These are phyloP conservation scores for Phytophthora hybrid DNA, from an alignment of 352 stramenopile species.

Conservation along the genomic window DNA sequence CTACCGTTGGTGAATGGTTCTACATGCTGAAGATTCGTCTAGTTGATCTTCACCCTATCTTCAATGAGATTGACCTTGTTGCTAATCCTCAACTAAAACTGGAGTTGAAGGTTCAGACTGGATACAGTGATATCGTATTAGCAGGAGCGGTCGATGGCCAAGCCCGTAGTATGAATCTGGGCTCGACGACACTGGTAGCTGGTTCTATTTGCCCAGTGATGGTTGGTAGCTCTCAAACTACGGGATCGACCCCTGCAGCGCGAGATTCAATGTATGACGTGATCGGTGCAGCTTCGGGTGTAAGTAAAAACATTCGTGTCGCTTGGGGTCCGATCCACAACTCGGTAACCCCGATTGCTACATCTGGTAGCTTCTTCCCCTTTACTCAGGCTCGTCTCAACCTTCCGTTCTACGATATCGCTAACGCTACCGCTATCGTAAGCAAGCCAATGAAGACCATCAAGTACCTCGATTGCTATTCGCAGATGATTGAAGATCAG, in stretches of 20 bases:
- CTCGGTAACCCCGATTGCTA: not conserved
- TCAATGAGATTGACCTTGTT: not conserved
- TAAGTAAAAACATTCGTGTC: not conserved
- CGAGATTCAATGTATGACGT: too few species aligned
- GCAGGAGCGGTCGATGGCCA: too few species aligned
- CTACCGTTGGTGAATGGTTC: slow-evolving; percentile 2
- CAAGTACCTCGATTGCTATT: slow-evolving; percentile 32
- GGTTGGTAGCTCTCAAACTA: not conserved
- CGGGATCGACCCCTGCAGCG: too few species aligned
- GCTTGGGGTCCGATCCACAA: not conserved
- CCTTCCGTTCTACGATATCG: slow-evolving; percentile 44
- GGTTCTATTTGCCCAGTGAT: not conserved
- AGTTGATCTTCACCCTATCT: not conserved
- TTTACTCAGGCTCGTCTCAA: slow-evolving; percentile 2
- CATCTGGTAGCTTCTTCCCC: not conserved
- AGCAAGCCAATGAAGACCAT: slow-evolving; percentile 36
- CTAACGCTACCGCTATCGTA: slow-evolving; percentile 29
- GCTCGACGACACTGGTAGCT: not conserved
- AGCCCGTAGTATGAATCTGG: not conserved
- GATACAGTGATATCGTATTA: not conserved
- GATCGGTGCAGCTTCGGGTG: not conserved
- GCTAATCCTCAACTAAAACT: not conserved
- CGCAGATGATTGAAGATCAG: slow-evolving; percentile 29
- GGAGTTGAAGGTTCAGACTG: slow-evolving; percentile 1
- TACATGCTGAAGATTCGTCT: not conserved